phyloP scores from a whole-genome alignment of 495 filamentous ascomycete species.

The Penicillium paxilli region DNA sequence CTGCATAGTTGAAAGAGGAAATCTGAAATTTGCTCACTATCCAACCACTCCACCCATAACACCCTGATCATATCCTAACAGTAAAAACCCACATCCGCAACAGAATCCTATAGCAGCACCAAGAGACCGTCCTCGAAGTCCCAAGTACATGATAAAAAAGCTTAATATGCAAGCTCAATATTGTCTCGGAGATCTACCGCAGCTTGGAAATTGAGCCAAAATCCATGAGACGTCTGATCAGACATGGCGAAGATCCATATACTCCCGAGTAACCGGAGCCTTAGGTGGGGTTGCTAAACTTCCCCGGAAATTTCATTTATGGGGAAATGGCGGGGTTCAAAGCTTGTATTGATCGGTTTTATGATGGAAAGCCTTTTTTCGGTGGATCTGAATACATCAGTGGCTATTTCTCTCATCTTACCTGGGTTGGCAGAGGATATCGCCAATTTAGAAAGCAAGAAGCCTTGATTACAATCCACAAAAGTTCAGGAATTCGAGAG shows the following conservation, averaged over 20 bases:
- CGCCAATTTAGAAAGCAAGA: too few relatives aligned
- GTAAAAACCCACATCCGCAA: neutral
- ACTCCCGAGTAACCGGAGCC: neutral
- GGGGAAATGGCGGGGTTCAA: neutral
- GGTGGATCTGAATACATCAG: too few relatives aligned
- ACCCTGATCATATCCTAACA: slow-evolving; percentile 4
- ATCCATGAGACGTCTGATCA: too few relatives aligned
- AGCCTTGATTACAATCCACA: too few relatives aligned
- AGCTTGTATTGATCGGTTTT: too few relatives aligned
- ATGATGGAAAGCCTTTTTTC: too few relatives aligned
- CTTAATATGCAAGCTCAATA: too few relatives aligned
- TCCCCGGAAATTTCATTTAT: neutral
- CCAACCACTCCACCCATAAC: neutral
- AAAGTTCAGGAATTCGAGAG: neutral
- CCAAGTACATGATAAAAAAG: neutral
- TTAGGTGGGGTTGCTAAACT: neutral
- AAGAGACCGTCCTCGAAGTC: neutral
- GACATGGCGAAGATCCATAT: too few relatives aligned
- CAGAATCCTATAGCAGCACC: neutral
- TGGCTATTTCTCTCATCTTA: too few relatives aligned
- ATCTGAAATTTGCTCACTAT: neutral
- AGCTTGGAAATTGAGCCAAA: too few relatives aligned
- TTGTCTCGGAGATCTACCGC: too few relatives aligned
- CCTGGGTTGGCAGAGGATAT: too few relatives aligned
- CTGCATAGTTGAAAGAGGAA: neutral